These are phyloP conservation scores for Emydomyces testavorans DNA, from an alignment of 2,329 filamentous ascomycete species.

Conservation along the genomic window DNA sequence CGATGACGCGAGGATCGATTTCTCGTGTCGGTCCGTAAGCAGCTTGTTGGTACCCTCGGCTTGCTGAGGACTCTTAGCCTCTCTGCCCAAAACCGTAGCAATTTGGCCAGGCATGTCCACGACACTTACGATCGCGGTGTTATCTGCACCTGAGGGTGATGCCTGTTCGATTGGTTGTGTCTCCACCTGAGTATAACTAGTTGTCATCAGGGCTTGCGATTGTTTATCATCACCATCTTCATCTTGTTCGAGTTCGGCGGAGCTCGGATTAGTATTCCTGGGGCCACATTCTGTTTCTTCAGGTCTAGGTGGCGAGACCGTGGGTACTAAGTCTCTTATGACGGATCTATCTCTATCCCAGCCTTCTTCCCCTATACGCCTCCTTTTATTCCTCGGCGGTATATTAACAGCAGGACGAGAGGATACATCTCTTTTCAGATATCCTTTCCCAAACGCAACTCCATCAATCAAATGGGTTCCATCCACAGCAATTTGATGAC, in stretches of 20 bases:
- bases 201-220: background rate
- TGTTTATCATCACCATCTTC: background rate
- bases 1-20: conserved; percentile 10
- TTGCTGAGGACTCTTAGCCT: background rate
- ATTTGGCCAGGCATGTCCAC: background rate
- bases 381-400: conserved; percentile 64
- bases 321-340: background rate
- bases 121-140: background rate
- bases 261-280: background rate
- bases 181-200: background rate
- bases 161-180: background rate
- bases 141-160: background rate
- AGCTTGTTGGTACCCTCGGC: background rate
- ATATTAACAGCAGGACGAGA: conserved; percentile 58
- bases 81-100: background rate
- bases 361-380: conserved; percentile 33
- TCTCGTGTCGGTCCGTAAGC: background rate
- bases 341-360: conserved; percentile 5
- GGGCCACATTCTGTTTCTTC: background rate
- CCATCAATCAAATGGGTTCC: conserved; percentile 78
- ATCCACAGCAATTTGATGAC: conserved; percentile 66
- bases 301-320: background rate
- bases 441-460: conserved; percentile 66
- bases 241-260: background rate
- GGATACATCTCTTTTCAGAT: conserved; percentile 45